Percentiles rank a stretch among this genome's conserved stretches.
phyloP scores from a whole-genome alignment of 2,329 filamentous ascomycete genomes.

The Taxawa tesnikishii region DNA sequence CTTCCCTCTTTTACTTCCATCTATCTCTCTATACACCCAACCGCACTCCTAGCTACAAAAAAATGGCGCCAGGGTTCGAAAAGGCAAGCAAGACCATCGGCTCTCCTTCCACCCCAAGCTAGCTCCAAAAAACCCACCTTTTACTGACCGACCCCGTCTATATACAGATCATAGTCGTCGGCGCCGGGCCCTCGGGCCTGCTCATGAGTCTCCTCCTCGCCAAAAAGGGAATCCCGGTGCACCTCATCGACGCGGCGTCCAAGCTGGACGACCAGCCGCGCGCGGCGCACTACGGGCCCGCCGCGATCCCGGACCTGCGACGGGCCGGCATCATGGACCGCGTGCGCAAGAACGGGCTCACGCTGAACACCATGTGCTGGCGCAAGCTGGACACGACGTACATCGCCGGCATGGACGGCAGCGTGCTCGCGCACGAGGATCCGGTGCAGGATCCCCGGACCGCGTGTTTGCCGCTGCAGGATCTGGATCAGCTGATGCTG shows the following conservation, averaged over 20 bases:
- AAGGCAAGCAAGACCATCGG: too few relatives aligned
- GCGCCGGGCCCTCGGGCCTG: constrained; percentile 28
- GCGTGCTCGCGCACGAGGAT: constrained; percentile 12
- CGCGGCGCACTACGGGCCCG: constrained; percentile 30
- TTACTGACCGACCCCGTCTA: too few relatives aligned
- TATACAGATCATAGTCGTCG: constrained; percentile 21
- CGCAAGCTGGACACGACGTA: constrained; percentile 14
- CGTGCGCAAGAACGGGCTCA: constrained; percentile 14
- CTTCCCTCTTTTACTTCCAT: too few relatives aligned
- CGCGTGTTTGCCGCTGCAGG: constrained; percentile 14
- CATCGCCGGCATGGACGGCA: constrained; percentile 14
- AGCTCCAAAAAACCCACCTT: too few relatives aligned
- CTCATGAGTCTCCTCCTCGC: constrained; percentile 27
- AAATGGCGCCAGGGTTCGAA: too few relatives aligned
- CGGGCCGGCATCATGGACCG: constrained; percentile 23
- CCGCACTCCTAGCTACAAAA: too few relatives aligned
- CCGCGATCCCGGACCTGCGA: constrained; percentile 25
- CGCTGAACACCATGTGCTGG: constrained; percentile 16
- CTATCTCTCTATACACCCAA: too few relatives aligned
- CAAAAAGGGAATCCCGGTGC: constrained; percentile 19
- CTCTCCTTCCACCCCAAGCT: too few relatives aligned
- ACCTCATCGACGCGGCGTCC: constrained; percentile 18
- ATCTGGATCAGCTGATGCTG: constrained; percentile 14
- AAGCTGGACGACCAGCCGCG: constrained; percentile 22
- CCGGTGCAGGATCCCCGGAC: constrained; percentile 6